These are phyloP conservation scores for Turnera subulata DNA, from an alignment of 345 rosid species.

Conservation along the genomic window DNA sequence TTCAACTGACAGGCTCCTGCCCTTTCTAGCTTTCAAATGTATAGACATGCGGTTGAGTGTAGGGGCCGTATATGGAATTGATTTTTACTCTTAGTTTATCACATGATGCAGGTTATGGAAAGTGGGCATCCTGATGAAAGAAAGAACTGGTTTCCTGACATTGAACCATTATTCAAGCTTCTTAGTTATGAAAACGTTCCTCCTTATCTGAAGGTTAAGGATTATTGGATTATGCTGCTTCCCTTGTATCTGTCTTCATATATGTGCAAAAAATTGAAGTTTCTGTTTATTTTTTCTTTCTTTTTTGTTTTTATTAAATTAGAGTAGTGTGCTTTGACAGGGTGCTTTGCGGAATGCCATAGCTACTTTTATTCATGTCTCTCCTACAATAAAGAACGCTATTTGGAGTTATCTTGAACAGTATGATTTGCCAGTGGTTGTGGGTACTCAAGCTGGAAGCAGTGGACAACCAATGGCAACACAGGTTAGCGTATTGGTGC, in stretches of 20 bases:
- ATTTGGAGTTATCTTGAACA: slow-evolving; percentile 89
- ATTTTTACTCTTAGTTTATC: slow-evolving; percentile 3
- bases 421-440: slow-evolving; percentile 91
- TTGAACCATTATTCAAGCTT: slow-evolving; percentile 92
- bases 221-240: slow-evolving; percentile 12
- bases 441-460: slow-evolving; percentile 52
- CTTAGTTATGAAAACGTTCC: slow-evolving; percentile 94
- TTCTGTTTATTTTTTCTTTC: not conserved
- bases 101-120: slow-evolving; percentile 58
- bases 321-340: slow-evolving; percentile 35
- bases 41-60: not conserved
- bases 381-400: slow-evolving; percentile 69
- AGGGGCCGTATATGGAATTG: not conserved
- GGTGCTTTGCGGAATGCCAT: slow-evolving; percentile 91
- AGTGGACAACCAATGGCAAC: slow-evolving; percentile 46
- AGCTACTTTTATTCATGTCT: slow-evolving; percentile 60
- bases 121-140: slow-evolving; percentile 78
- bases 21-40: not conserved
- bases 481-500: slow-evolving; percentile 43
- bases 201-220: slow-evolving; percentile 76
- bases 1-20: not conserved
- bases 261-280: not conserved
- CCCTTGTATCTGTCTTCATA: slow-evolving; percentile 1
- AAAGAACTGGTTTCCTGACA: slow-evolving; percentile 87
- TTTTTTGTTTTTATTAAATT: slow-evolving; percentile 8